A percentile compares a stretch with the other conserved stretches of the same genome.
Evolutionary conservation across 2,329 filamentous ascomycete genomes (phyloP).

Genomic region (Botryotinia globosa): DNA sequence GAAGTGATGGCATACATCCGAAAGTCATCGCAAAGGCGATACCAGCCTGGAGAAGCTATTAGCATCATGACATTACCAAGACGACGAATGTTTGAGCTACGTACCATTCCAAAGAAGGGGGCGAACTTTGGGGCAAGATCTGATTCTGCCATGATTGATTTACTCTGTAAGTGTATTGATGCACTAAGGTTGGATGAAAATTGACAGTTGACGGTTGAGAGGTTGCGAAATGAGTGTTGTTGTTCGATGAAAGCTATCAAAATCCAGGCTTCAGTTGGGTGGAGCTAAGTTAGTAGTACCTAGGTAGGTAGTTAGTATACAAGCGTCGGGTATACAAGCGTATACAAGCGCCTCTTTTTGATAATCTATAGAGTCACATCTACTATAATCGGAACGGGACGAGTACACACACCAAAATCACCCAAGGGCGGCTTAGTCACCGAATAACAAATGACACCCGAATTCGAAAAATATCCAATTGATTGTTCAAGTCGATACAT

Average conservation of each 20-base stretch:
- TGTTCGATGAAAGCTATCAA: constrained; percentile 14
- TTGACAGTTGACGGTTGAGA: constrained; percentile 6
- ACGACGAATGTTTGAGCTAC: constrained; percentile 38
- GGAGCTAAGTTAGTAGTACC: constrained; percentile 3
- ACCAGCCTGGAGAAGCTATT: constrained; percentile 56
- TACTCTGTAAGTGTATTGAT: constrained; percentile 22
- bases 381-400: background rate
- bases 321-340: no score
- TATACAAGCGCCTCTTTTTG: background rate
- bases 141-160: constrained; percentile 51
- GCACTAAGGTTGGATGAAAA: constrained; percentile 20
- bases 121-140: constrained; percentile 75
- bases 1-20: constrained; percentile 58
- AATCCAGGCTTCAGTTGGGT: constrained; percentile 2
- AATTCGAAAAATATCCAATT: background rate
- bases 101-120: constrained; percentile 85
- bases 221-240: constrained; percentile 21
- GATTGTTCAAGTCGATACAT: background rate
- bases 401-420: background rate
- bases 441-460: background rate
- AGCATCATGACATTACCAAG: constrained; percentile 25
- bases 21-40: constrained; percentile 82
- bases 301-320: no score
- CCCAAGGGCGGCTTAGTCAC: background rate
- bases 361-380: background rate